A percentile compares a stretch with the other conserved stretches of the same genome.
phyloP scores from a whole-genome alignment of 805 yeast genomes.

The Saccharomycopsis amapae region DNA sequence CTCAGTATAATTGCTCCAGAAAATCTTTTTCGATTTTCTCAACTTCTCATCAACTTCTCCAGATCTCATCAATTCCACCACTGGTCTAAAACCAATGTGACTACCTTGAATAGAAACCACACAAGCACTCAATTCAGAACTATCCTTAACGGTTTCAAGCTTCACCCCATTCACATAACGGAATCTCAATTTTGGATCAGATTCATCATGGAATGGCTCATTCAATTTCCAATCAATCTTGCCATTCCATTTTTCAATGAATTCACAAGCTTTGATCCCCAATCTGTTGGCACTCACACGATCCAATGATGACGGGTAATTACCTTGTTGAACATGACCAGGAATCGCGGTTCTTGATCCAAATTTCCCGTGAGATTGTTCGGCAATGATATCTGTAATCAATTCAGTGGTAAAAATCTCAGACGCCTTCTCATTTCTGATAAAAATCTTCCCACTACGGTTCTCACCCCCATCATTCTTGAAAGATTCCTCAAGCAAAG shows the following conservation, averaged over 20 bases:
- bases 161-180: conserved; percentile 43
- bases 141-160: conserved; percentile 37
- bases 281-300: conserved; percentile 83
- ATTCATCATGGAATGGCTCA: conserved; percentile 24
- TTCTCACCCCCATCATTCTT: conserved; percentile 59
- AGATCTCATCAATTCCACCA: conserved; percentile 48
- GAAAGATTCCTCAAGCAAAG: conserved; percentile 59
- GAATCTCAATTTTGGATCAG: conserved; percentile 45
- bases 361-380: conserved; percentile 67
- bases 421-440: conserved; percentile 56
- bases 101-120: conserved; percentile 71
- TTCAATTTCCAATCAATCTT: conserved; percentile 26
- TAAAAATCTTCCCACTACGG: conserved; percentile 68
- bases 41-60: conserved; percentile 48
- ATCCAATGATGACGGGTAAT: conserved; percentile 89
- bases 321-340: conserved; percentile 98
- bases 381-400: conserved; percentile 75
- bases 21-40: conserved; percentile 62
- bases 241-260: conserved; percentile 60
- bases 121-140: conserved; percentile 39
- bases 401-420: conserved; percentile 73
- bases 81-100: conserved; percentile 48
- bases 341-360: conserved; percentile 95
- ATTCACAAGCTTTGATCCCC: conserved; percentile 84
- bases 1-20: conserved; percentile 57